These are phyloP conservation scores for Gossypium sturtianum DNA, from an alignment of 345 rosid genomes.

Conservation along the genomic window DNA sequence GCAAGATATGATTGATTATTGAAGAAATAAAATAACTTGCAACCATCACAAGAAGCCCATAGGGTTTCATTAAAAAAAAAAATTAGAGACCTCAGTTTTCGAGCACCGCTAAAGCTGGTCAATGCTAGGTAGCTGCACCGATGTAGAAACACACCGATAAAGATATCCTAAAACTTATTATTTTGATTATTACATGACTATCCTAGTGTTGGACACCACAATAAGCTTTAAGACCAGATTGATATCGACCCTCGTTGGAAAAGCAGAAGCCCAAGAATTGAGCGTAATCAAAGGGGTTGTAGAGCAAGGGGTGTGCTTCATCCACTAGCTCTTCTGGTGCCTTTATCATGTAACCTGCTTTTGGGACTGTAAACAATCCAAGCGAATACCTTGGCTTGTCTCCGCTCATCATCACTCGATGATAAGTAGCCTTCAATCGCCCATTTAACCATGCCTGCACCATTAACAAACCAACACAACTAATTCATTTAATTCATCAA, in stretches of 20 bases:
- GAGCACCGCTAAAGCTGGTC: neutral
- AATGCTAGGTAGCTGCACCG: too few relatives aligned
- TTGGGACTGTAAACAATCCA: neutral
- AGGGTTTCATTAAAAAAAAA: neutral
- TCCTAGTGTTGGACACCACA: neutral
- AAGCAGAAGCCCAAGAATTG: neutral
- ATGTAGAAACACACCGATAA: neutral
- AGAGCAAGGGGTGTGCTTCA: constrained; percentile 16
- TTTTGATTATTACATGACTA: too few relatives aligned
- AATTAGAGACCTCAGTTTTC: neutral
- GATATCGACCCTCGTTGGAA: neutral
- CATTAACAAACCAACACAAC: neutral
- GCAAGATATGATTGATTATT: neutral
- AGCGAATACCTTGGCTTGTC: constrained; percentile 4
- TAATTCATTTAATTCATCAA: too few relatives aligned
- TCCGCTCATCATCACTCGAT: constrained; percentile 4
- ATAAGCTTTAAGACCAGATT: neutral
- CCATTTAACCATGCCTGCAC: constrained; percentile 14
- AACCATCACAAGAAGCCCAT: neutral
- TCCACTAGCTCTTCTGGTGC: constrained; percentile 14
- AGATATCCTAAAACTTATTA: too few relatives aligned
- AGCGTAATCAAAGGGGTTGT: constrained; percentile 7
- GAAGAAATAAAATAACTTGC: neutral
- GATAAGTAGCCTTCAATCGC: constrained; percentile 4
- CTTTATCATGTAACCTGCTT: neutral